These are phyloP conservation scores for Fusarium annulatum DNA, from an alignment of 2,329 filamentous ascomycete genomes.

Conservation along the genomic window DNA sequence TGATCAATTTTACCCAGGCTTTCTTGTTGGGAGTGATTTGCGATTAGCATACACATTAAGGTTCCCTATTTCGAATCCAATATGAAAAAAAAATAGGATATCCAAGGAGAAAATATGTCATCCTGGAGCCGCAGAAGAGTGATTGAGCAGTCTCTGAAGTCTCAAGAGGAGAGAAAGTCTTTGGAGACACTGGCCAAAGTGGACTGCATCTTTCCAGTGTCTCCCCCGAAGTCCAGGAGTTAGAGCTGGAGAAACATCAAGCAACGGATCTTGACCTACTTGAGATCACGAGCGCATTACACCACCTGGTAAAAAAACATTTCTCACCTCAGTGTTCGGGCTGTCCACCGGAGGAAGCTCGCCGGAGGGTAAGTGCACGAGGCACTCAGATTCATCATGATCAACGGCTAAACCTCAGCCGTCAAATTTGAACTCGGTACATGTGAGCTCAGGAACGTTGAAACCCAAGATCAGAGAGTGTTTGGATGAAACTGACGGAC, in stretches of 20 bases:
- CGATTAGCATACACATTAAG: background rate
- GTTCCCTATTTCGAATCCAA: background rate
- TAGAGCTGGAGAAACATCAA: background rate
- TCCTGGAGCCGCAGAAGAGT: background rate
- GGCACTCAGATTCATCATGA: background rate
- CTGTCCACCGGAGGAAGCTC: background rate
- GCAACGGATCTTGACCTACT: background rate
- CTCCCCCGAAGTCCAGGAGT: background rate
- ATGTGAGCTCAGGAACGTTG: background rate
- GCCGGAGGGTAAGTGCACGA: background rate
- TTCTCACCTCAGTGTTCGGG: background rate
- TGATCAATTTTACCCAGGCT: background rate
- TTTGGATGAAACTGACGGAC: slow-evolving; percentile 11
- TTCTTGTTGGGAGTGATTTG: background rate
- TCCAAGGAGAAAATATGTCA: background rate
- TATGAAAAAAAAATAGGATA: background rate
- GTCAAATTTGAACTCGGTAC: background rate
- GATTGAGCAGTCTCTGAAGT: background rate
- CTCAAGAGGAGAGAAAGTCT: background rate
- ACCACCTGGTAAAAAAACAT: background rate
- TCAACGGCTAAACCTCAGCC: background rate
- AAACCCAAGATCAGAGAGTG: background rate
- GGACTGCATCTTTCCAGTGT: background rate
- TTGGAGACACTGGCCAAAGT: background rate
- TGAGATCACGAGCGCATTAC: background rate